phyloP scores from a whole-genome alignment of 2,329 filamentous ascomycete genomes.

The Cordyceps militaris region DNA sequence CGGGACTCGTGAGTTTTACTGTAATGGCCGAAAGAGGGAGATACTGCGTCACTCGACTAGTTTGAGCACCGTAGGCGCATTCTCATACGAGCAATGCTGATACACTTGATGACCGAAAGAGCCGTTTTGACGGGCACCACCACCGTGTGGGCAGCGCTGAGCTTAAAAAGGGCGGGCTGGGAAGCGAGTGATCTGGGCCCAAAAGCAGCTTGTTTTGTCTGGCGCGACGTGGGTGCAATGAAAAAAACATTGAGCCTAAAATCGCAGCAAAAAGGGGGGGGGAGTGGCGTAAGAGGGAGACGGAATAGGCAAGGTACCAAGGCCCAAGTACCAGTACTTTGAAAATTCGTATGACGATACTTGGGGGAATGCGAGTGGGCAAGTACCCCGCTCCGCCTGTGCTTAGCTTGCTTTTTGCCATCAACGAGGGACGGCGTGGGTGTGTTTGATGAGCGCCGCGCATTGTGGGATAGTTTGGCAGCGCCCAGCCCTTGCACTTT shows the following conservation, averaged over 20 bases:
- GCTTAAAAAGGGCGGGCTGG: slow-evolving; percentile 4
- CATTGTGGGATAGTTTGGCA: slow-evolving; percentile 8
- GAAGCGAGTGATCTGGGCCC: slow-evolving; percentile 8
- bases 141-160: slow-evolving; percentile 2
- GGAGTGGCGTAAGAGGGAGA: slow-evolving; percentile 2
- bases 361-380: slow-evolving; percentile 26
- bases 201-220: neutral
- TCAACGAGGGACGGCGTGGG: neutral
- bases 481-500: neutral
- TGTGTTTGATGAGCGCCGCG: neutral
- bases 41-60: neutral
- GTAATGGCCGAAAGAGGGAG: neutral
- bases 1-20: neutral
- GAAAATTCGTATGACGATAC: slow-evolving; percentile 30
- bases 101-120: too few relatives aligned
- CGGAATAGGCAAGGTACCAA: slow-evolving; percentile 21
- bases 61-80: neutral
- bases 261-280: neutral
- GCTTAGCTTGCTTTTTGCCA: slow-evolving; percentile 12
- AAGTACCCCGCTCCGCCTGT: slow-evolving; percentile 26
- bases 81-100: neutral
- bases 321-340: slow-evolving; percentile 25
- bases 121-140: too few relatives aligned
- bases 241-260: neutral
- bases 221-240: slow-evolving; percentile 1